Evolutionary conservation across 192 early-diverging fungal genomes (phyloP).

Genomic region (Podila epicladia): DNA sequence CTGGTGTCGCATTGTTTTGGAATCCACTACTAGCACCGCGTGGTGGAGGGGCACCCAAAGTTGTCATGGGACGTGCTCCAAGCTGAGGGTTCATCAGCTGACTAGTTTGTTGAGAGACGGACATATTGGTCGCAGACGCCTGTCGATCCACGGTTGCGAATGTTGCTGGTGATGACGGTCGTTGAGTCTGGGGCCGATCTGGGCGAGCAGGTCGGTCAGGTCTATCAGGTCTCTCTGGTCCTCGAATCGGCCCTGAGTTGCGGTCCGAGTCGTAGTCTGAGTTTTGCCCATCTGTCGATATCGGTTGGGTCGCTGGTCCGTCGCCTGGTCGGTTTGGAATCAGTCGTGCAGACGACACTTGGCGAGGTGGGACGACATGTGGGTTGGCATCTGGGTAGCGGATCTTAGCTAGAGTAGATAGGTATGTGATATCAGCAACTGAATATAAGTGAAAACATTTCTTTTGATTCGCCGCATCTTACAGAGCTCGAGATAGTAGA

Average conservation of each 20-base stretch:
- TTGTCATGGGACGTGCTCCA: slow-evolving; percentile 17
- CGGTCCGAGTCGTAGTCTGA: slow-evolving; percentile 16
- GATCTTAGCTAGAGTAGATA: slow-evolving; percentile 20
- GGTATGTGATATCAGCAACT: neutral
- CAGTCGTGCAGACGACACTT: slow-evolving; percentile 33
- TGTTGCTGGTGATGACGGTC: slow-evolving; percentile 30
- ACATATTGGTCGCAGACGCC: neutral
- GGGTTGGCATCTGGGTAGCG: slow-evolving; percentile 19
- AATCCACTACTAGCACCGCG: slow-evolving; percentile 11
- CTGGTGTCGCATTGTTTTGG: neutral
- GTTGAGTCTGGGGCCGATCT: slow-evolving; percentile 11
- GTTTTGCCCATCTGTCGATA: neutral
- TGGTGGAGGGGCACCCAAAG: slow-evolving; percentile 10
- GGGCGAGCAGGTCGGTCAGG: slow-evolving; percentile 31
- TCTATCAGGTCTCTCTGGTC: slow-evolving; percentile 21
- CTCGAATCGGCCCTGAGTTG: slow-evolving; percentile 5
- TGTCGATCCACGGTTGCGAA: slow-evolving; percentile 7
- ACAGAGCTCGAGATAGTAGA: slow-evolving; percentile 21
- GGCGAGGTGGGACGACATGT: slow-evolving; percentile 13
- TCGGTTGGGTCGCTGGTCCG: neutral
- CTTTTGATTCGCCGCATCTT: neutral
- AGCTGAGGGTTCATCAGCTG: slow-evolving; percentile 17
- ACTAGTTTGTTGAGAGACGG: slow-evolving; percentile 8
- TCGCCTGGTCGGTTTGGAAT: slow-evolving; percentile 14
- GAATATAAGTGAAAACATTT: neutral